A percentile compares a stretch with the other conserved stretches of the same genome.
These are phyloP conservation scores for Alternaria novae-zelandiae DNA, from an alignment of 2,329 filamentous ascomycete genomes.

Conservation along the genomic window DNA sequence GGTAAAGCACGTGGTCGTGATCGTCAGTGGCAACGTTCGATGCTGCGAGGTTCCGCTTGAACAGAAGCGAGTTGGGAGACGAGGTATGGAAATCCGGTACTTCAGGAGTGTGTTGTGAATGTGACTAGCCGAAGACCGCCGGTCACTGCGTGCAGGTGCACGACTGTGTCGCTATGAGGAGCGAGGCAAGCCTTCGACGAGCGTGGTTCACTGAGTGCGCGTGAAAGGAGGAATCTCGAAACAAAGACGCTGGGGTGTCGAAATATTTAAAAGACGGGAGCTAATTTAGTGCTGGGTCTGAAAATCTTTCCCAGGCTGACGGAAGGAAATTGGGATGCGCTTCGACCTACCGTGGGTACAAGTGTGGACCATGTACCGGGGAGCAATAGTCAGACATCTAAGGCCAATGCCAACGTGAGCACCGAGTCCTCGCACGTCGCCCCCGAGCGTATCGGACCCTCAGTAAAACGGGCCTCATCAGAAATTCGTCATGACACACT, in stretches of 20 bases:
- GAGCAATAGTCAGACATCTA: constrained; percentile 15
- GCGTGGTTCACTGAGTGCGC: constrained; percentile 17
- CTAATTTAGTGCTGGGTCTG: constrained; percentile 40
- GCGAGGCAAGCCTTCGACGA: constrained; percentile 24
- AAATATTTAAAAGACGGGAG: constrained; percentile 40
- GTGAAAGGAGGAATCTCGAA: constrained; percentile 19
- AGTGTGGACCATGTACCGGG: constrained; percentile 13
- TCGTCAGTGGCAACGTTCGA: background rate
- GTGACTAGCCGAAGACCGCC: constrained; percentile 30
- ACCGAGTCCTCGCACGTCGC: background rate
- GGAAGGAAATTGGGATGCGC: constrained; percentile 30
- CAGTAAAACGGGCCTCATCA: constrained; percentile 9
- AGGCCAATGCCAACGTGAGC: constrained; percentile 10
- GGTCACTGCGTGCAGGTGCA: constrained; percentile 38
- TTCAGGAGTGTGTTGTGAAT: constrained; percentile 12
- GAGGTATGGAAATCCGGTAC: constrained; percentile 11
- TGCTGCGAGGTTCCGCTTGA: constrained; percentile 1
- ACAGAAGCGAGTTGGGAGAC: constrained; percentile 19
- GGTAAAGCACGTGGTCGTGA: constrained; percentile 1
- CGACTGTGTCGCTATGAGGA: constrained; percentile 30
- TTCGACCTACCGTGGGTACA: constrained; percentile 31
- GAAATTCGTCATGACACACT: constrained; percentile 26
- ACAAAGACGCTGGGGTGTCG: constrained; percentile 21
- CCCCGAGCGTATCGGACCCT: constrained; percentile 14
- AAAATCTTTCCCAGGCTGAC: constrained; percentile 35